A percentile compares a stretch with the other conserved stretches of the same genome.
These are phyloP conservation scores for Phialemoniopsis sp. DNA, from an alignment of 2,329 filamentous ascomycete species.

Conservation along the genomic window DNA sequence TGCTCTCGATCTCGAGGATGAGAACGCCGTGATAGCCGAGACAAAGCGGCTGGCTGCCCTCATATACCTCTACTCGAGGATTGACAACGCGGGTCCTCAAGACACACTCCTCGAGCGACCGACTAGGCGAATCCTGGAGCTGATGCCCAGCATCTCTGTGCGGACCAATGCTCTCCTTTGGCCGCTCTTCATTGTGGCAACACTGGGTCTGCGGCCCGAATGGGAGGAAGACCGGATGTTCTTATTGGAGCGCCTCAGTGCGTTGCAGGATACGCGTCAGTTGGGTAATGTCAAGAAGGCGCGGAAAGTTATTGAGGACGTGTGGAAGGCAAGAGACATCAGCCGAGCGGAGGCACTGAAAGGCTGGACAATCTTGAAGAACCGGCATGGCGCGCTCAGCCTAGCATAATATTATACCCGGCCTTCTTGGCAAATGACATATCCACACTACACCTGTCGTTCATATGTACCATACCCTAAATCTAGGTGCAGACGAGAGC, in stretches of 20 bases:
- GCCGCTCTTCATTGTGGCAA: slow-evolving; percentile 22
- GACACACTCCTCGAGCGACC: slow-evolving; percentile 15
- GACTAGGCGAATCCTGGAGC: slow-evolving; percentile 13
- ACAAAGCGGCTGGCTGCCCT: slow-evolving; percentile 18
- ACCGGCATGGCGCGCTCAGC: slow-evolving; percentile 13
- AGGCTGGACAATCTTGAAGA: slow-evolving; percentile 7
- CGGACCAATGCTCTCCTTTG: slow-evolving; percentile 20
- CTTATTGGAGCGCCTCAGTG: slow-evolving; percentile 14
- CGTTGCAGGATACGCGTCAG: slow-evolving; percentile 20
- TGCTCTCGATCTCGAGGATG: slow-evolving; percentile 2
- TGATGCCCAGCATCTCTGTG: slow-evolving; percentile 15
- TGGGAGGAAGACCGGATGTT: slow-evolving; percentile 17
- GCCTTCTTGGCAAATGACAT: no score
- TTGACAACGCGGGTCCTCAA: slow-evolving; percentile 16
- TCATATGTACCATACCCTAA: no score
- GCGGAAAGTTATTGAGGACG: slow-evolving; percentile 18
- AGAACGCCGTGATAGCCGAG: slow-evolving; percentile 13
- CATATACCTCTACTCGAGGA: slow-evolving; percentile 20
- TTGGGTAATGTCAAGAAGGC: slow-evolving; percentile 23
- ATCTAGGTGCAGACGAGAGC: no score
- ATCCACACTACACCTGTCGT: no score
- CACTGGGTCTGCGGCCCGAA: slow-evolving; percentile 18
- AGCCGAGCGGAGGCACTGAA: slow-evolving; percentile 1
- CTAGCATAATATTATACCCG: slow-evolving; percentile 11
- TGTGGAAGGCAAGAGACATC: slow-evolving; percentile 22